These are phyloP conservation scores for Hypholoma sublateritium DNA, from an alignment of 768 basidiomycete species.

Conservation along the genomic window DNA sequence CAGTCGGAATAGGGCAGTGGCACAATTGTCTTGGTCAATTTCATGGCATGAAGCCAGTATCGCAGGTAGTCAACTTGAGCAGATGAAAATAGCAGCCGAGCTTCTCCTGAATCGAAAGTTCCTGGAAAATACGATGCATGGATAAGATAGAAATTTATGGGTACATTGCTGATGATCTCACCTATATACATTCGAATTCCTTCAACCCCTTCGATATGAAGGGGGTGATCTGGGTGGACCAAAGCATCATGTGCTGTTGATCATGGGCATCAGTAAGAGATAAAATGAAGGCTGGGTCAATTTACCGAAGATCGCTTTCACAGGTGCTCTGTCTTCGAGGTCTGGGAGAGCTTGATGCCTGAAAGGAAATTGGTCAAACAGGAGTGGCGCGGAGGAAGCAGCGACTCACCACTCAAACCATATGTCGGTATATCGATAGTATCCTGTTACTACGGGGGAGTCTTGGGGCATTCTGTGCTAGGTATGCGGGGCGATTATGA, in stretches of 20 bases:
- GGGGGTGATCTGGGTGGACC: constrained; percentile 70
- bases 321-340: constrained; percentile 52
- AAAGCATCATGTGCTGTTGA: constrained; percentile 60
- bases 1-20: constrained; percentile 80
- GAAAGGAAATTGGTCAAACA: background rate
- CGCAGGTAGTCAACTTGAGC: constrained; percentile 83
- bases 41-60: constrained; percentile 80
- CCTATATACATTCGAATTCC: constrained; percentile 75
- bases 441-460: constrained; percentile 58
- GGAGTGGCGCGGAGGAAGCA: background rate
- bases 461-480: constrained; percentile 21
- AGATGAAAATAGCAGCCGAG: constrained; percentile 79
- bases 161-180: constrained; percentile 22
- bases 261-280: background rate
- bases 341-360: constrained; percentile 63
- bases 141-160: background rate
- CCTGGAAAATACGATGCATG: constrained; percentile 33
- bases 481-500: background rate
- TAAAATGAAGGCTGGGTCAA: background rate
- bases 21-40: constrained; percentile 60
- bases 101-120: constrained; percentile 69
- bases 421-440: constrained; percentile 84
- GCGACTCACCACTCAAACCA: constrained; percentile 70
- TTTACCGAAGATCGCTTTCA: constrained; percentile 67
- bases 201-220: constrained; percentile 59